These are phyloP conservation scores for Dryas drummondii DNA, from an alignment of 306 rosid genomes.

Conservation along the genomic window DNA sequence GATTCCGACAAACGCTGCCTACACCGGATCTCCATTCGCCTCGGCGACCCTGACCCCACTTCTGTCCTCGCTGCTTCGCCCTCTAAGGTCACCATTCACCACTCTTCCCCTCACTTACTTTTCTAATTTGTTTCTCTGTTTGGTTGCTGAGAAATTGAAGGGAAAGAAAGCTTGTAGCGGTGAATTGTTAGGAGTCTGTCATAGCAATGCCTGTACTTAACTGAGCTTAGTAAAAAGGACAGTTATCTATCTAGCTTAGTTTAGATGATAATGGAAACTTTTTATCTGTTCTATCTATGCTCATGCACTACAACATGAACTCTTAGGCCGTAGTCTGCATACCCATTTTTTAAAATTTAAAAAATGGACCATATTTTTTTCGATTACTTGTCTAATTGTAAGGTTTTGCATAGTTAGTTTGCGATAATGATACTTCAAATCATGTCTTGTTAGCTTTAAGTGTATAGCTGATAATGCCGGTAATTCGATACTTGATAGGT, in stretches of 20 bases:
- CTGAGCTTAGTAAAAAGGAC: neutral
- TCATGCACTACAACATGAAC: neutral
- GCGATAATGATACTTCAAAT: neutral
- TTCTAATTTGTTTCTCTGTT: neutral
- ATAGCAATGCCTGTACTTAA: neutral
- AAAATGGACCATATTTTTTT: too few species aligned
- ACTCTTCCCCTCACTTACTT: conserved; percentile 5
- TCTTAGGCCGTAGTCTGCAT: neutral
- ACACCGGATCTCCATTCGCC: conserved; percentile 73
- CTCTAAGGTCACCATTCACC: conserved; percentile 48
- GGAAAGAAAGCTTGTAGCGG: neutral
- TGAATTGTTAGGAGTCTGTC: too few species aligned
- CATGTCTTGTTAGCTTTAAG: neutral
- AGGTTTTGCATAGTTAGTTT: neutral
- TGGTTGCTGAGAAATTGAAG: conserved; percentile 11
- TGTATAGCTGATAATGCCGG: conserved; percentile 6
- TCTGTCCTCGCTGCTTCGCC: conserved; percentile 81
- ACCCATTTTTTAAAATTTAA: neutral
- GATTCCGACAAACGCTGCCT: conserved; percentile 49
- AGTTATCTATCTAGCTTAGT: neutral
- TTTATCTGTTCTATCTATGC: too few species aligned
- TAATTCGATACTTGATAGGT: conserved; percentile 44
- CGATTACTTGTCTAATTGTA: neutral
- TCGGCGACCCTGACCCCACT: conserved; percentile 83
- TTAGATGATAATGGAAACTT: neutral